Conservation (phyloP, 495 filamentous ascomycete genomes). For the Aspergillus biplanus region DNA sequence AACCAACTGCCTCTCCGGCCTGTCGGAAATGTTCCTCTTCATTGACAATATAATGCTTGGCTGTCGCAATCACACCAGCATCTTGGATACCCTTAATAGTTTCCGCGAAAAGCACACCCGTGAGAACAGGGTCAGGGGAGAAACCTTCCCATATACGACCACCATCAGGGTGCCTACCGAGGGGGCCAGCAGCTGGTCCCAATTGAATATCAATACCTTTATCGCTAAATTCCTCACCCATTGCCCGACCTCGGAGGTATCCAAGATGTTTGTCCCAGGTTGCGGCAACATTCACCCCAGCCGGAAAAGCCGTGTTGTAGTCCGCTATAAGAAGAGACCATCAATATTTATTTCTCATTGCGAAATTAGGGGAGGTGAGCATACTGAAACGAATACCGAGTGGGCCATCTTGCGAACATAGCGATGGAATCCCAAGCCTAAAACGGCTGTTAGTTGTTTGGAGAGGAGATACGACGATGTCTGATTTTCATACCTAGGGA, state of each 20-base stretch:
- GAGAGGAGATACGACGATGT: no score
- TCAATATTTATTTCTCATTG: slow-evolving; percentile 8
- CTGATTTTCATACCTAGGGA: slow-evolving; percentile 37
- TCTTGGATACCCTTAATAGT: slow-evolving; percentile 83
- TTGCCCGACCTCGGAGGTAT: slow-evolving; percentile 73
- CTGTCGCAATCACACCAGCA: slow-evolving; percentile 78
- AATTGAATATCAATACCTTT: slow-evolving; percentile 88
- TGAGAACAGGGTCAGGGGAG: slow-evolving; percentile 76
- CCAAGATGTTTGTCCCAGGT: slow-evolving; percentile 77
- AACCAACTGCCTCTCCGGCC: slow-evolving; percentile 60
- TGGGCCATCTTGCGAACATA: slow-evolving; percentile 92
- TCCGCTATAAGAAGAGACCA: slow-evolving; percentile 53
- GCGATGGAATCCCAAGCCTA: slow-evolving; percentile 74
- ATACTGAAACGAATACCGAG: slow-evolving; percentile 76
- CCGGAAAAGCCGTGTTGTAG: slow-evolving; percentile 78
- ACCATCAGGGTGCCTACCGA: slow-evolving; percentile 72
- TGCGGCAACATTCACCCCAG: slow-evolving; percentile 81
- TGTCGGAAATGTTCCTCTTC: slow-evolving; percentile 86
- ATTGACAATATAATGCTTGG: slow-evolving; percentile 80
- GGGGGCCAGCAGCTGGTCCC: slow-evolving; percentile 86
- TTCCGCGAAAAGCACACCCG: slow-evolving; percentile 71
- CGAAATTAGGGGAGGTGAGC: background rate
- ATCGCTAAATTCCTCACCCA: slow-evolving; percentile 77
- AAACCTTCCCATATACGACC: slow-evolving; percentile 86
- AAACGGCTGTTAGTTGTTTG: slow-evolving; percentile 21